Conservation (phyloP, 2,329 filamentous ascomycete genomes). For the Aureobasidium vineae region DNA sequence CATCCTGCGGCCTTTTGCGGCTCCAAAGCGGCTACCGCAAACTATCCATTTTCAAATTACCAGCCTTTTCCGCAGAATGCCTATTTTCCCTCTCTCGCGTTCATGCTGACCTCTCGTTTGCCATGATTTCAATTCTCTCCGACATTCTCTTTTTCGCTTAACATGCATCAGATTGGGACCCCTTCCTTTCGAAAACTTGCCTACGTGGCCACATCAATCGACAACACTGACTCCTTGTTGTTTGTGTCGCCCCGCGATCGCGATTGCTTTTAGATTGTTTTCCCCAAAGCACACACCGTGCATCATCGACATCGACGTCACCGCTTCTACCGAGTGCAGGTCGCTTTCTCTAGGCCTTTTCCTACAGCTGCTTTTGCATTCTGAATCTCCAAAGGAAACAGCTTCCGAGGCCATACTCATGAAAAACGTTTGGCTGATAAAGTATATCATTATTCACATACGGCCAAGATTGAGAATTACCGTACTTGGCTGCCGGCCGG, state of each 20-base stretch:
- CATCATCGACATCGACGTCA: not conserved
- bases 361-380: not conserved
- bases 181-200: not conserved
- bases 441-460: not conserved
- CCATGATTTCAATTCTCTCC: no score
- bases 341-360: not conserved
- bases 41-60: slow-evolving; percentile 11
- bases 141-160: not conserved
- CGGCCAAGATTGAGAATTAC: not conserved
- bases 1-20: not conserved
- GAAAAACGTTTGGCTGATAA: slow-evolving; percentile 1
- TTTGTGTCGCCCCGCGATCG: slow-evolving; percentile 17
- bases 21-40: slow-evolving; percentile 12
- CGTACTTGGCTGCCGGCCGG: not conserved
- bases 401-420: not conserved
- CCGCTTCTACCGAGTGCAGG: no score
- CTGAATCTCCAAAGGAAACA: not conserved
- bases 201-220: not conserved
- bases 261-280: slow-evolving; percentile 19
- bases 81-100: not conserved
- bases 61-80: slow-evolving; percentile 3
- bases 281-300: slow-evolving; percentile 18
- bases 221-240: slow-evolving; percentile 12
- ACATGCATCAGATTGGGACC: not conserved
- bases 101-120: not conserved